Evolutionary conservation across 768 basidiomycete species (phyloP), one percentile per base, ranked within the genome.

Genomic region (Leccinum obscurum): DNA sequence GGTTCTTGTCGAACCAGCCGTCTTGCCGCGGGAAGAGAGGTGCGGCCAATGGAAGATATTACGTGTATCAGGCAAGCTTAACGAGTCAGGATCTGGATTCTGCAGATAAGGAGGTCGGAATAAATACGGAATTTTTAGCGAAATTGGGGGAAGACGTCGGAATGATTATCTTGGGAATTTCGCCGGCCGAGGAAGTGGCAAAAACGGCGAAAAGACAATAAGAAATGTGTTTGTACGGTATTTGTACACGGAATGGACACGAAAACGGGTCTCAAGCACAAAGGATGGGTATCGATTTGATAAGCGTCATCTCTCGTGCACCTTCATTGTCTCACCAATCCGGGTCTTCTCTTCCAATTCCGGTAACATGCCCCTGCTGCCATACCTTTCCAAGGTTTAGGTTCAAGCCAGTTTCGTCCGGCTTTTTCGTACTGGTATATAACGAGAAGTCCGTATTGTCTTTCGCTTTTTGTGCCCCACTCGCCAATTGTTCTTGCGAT

Each of bases 401-500:
- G 72, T 72, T 73, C 63, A 68, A 67, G 77, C 72, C 76, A 75
- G 64, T 77, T 76, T 77, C 70, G 63, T 59, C 49, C 49, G 6
- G 64, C 65, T 50, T 58, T 56, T 70, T 60, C 64, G 66, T 60
- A 66, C 62, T 70, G 74, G 77, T 84, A 84, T 85, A 85, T 81
- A 84, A 78, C 77, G 70, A 72, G 76, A 76, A 70, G 68, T 68
- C 65, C 73, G 78, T 83, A 85, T 85, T 85, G 83, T 85, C 74
- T 67, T 77, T 74, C 66, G 74, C 76, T 78, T 78, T 81, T 77
- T 70, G 83, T 82, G 81, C 82, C 83, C 83, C 83, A 79, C 81
- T 77, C 75, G 77, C 78, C 81, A 85, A 87, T 86, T 87, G 85
- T 86, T 83, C 72, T 74, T 60, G 74, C 74, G 75, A 75, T 72